Evolutionary conservation across 139 green algal genomes (phyloP).

Genomic region (Limnomonas spitsbergensis): DNA sequence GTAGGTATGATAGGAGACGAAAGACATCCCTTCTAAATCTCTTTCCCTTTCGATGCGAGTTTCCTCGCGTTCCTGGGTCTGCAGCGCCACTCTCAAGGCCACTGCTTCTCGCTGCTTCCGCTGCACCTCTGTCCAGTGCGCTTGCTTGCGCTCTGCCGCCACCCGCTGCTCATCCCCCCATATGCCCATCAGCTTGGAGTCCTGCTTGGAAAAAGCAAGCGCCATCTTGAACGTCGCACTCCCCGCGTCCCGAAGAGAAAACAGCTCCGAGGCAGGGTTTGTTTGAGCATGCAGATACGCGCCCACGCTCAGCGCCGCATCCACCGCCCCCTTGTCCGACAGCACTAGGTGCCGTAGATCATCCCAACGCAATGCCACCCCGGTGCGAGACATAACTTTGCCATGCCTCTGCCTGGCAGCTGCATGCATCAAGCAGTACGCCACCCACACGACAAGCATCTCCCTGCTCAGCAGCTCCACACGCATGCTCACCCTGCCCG

Average conservation of each 20-base stretch:
- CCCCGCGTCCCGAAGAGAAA: conserved; percentile 19
- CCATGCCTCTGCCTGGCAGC: too few species aligned
- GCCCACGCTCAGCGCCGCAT: conserved; percentile 35
- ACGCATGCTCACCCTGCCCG: too few species aligned
- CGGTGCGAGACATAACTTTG: conserved; percentile 24
- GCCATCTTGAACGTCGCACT: conserved; percentile 35
- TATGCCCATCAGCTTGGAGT: conserved; percentile 5
- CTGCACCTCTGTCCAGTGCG: conserved; percentile 42
- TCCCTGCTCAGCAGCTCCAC: too few species aligned
- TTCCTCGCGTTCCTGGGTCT: too few species aligned
- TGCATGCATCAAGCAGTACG: conserved; percentile 36
- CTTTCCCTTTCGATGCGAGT: not conserved
- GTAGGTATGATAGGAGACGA: too few species aligned
- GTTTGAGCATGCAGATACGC: conserved; percentile 37
- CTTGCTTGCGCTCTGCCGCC: conserved; percentile 16
- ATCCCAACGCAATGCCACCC: conserved; percentile 14
- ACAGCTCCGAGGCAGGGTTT: conserved; percentile 4
- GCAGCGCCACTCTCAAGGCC: not conserved
- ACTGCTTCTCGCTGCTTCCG: conserved; percentile 28
- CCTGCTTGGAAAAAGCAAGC: conserved; percentile 14
- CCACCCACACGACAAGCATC: conserved; percentile 43
- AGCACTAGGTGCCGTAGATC: conserved; percentile 55
- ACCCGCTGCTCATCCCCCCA: conserved; percentile 21
- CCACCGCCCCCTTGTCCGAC: too few species aligned
- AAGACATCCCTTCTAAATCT: not conserved